phyloP scores from a whole-genome alignment of 768 basidiomycete species.

The Grammothele lineata region DNA sequence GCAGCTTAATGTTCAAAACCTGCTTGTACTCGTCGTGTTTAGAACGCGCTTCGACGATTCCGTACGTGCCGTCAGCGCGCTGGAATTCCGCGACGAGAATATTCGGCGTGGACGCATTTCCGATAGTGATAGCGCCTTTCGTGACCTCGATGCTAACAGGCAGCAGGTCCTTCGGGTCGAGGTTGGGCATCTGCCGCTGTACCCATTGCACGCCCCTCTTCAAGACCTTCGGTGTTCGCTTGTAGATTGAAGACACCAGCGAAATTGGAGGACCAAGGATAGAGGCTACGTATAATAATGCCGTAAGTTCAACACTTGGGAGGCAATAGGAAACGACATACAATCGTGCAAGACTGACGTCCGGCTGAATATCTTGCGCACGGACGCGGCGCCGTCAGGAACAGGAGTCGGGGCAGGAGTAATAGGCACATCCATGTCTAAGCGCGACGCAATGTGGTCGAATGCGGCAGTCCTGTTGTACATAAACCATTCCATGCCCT shows the following conservation, averaged over 20 bases:
- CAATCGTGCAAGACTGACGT: conserved; percentile 23
- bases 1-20: conserved; percentile 66
- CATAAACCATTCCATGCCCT: conserved; percentile 91
- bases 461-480: conserved; percentile 89
- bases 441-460: conserved; percentile 78
- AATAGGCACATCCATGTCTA: conserved; percentile 39
- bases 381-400: conserved; percentile 13
- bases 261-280: conserved; percentile 21
- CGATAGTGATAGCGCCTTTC: conserved; percentile 79
- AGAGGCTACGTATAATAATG: conserved; percentile 16
- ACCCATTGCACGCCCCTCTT: conserved; percentile 47
- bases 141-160: conserved; percentile 78
- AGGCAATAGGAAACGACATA: conserved; percentile 17
- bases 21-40: conserved; percentile 83
- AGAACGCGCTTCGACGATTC: conserved; percentile 76
- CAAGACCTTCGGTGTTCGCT: conserved; percentile 27
- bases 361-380: conserved; percentile 27
- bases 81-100: conserved; percentile 81
- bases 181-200: conserved; percentile 57
- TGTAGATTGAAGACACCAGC: conserved; percentile 24
- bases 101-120: conserved; percentile 82
- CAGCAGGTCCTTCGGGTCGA: conserved; percentile 80
- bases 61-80: conserved; percentile 73
- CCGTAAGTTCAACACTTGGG: too few species aligned
- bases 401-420: conserved; percentile 14